These are phyloP conservation scores for Rhodotorula glutinis DNA, from an alignment of 1,284 basidiomycete genomes.

Conservation along the genomic window DNA sequence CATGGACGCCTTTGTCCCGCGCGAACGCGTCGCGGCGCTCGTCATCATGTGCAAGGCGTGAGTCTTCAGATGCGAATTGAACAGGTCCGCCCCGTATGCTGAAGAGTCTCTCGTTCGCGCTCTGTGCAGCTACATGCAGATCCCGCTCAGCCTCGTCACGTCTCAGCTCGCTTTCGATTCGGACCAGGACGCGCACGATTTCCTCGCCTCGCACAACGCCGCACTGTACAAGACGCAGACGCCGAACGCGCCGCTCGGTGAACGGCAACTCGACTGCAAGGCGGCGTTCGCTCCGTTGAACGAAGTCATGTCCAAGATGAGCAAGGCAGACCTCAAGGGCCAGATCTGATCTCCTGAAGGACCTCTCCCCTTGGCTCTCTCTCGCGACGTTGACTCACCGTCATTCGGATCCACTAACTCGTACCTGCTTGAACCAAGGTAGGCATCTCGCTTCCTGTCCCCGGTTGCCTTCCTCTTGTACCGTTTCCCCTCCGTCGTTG, in stretches of 20 bases:
- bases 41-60: constrained; percentile 89
- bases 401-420: no score
- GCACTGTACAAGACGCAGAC: constrained; percentile 57
- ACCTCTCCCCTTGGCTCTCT: no score
- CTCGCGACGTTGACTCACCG: no score
- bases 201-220: constrained; percentile 68
- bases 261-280: constrained; percentile 52
- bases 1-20: constrained; percentile 96
- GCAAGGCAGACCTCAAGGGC: constrained; percentile 56
- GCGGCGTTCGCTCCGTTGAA: constrained; percentile 50
- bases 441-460: not conserved
- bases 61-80: no score
- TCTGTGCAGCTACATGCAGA: constrained; percentile 62
- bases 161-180: constrained; percentile 80
- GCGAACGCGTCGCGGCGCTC: constrained; percentile 83
- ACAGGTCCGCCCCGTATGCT: not conserved
- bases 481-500: not conserved
- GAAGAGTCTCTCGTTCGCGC: not conserved
- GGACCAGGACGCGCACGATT: constrained; percentile 62
- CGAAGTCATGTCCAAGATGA: constrained; percentile 51
- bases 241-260: constrained; percentile 42
- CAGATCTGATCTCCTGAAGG: constrained; percentile 46
- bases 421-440: not conserved
- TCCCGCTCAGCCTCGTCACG: constrained; percentile 73
- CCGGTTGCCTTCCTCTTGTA: no score